These are phyloP conservation scores for Trichoderma sp. DNA, from an alignment of 2,329 filamentous ascomycete species.

Conservation along the genomic window DNA sequence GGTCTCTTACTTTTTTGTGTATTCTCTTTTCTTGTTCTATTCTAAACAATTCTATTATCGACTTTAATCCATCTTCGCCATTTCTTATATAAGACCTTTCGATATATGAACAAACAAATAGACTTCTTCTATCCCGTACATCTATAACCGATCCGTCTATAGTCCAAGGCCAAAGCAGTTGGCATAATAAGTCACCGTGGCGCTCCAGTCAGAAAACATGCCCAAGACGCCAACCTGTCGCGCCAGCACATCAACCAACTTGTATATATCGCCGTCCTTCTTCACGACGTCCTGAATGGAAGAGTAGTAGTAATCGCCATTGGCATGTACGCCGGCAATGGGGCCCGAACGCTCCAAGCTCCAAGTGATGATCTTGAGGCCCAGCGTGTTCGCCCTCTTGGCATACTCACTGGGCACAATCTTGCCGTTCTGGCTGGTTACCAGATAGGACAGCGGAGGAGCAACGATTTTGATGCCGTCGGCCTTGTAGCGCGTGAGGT, in stretches of 20 bases:
- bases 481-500: constrained; percentile 56
- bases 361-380: constrained; percentile 68
- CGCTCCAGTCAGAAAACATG: constrained; percentile 71
- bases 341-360: constrained; percentile 67
- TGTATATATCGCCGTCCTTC: constrained; percentile 67
- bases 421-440: constrained; percentile 52
- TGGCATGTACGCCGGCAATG: constrained; percentile 50
- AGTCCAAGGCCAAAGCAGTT: constrained; percentile 60
- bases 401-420: constrained; percentile 68
- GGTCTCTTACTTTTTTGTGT: background rate
- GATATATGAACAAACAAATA: background rate
- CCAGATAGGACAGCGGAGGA: constrained; percentile 64
- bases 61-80: background rate
- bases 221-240: constrained; percentile 61
- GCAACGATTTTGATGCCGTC: constrained; percentile 64
- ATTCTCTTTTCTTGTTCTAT: background rate
- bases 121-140: background rate
- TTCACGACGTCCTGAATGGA: constrained; percentile 56
- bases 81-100: background rate
- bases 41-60: background rate
- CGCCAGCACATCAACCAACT: constrained; percentile 64
- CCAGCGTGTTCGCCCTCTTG: constrained; percentile 58
- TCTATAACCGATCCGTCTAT: background rate
- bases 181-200: constrained; percentile 69
- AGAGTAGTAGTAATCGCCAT: constrained; percentile 58